A percentile compares a stretch with the other conserved stretches of the same genome.
Evolutionary conservation across 495 filamentous ascomycete species (phyloP).

Genomic region (Tuber calosporum): DNA sequence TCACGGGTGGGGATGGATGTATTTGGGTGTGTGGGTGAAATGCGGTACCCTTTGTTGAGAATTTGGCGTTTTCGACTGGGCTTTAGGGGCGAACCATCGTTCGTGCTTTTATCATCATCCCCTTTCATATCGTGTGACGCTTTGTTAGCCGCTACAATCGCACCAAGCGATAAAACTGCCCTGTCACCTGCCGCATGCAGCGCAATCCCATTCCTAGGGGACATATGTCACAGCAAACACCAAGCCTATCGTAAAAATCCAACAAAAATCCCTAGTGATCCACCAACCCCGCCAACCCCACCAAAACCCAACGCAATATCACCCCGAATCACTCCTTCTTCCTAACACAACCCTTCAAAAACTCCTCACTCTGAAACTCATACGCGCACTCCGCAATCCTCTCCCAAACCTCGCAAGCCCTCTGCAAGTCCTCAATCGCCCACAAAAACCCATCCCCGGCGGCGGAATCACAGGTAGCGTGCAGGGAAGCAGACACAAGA

Average conservation of each 20-base stretch:
- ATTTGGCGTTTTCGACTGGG: not conserved
- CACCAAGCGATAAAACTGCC: not conserved
- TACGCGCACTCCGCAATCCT: not conserved
- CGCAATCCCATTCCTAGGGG: not conserved
- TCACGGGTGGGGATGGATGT: not conserved
- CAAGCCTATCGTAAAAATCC: not conserved
- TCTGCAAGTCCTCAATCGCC: not conserved
- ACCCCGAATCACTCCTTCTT: not conserved
- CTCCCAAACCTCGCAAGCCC: not conserved
- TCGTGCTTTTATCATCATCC: not conserved
- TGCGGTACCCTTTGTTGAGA: not conserved
- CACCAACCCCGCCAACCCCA: not conserved
- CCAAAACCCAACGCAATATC: not conserved
- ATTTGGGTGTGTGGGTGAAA: not conserved
- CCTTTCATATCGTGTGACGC: not conserved
- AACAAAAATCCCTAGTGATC: not conserved
- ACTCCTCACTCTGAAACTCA: conserved; percentile 4
- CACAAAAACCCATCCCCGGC: not conserved
- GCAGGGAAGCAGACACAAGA: not conserved
- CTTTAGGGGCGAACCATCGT: not conserved
- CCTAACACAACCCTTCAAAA: not conserved
- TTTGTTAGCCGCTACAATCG: not conserved
- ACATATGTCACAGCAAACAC: not conserved
- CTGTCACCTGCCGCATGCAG: not conserved
- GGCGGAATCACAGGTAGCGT: not conserved